Percentiles rank a stretch among this genome's conserved stretches.
phyloP scores from a whole-genome alignment of 2,329 filamentous ascomycete species.

The Colletotrichum navitas region DNA sequence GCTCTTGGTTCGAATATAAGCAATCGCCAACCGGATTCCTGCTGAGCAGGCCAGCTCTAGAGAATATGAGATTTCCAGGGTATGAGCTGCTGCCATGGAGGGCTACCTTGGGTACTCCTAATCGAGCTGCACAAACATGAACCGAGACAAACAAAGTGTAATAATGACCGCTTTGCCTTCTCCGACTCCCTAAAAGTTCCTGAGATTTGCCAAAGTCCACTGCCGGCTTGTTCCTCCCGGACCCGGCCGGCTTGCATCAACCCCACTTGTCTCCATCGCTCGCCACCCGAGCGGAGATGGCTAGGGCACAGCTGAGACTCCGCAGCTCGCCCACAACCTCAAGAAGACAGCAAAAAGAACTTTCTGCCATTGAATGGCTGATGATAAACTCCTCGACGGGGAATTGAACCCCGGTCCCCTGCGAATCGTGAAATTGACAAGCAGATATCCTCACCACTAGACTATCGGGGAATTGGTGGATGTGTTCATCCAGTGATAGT shows the following conservation, averaged over 20 bases:
- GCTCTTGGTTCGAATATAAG: neutral
- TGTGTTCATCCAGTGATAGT: neutral
- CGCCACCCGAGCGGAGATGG: neutral
- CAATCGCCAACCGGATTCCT: neutral
- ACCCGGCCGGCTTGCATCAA: neutral
- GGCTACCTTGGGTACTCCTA: neutral
- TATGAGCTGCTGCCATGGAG: neutral
- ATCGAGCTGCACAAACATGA: neutral
- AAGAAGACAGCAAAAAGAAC: neutral
- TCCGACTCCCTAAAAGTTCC: neutral
- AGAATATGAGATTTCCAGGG: neutral
- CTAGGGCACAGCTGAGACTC: neutral
- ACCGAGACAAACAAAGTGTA: neutral
- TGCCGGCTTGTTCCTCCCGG: neutral
- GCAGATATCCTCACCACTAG: constrained; percentile 23
- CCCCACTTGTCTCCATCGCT: neutral
- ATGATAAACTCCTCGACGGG: neutral
- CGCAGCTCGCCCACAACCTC: neutral
- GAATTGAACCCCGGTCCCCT: constrained; percentile 18
- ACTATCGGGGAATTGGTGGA: constrained; percentile 11
- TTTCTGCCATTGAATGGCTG: accelerated
- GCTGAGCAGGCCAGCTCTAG: neutral
- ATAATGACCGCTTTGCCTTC: neutral
- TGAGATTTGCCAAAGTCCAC: neutral
- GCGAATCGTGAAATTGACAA: constrained; percentile 12